Base-by-base conservation (phyloP, 2,329 filamentous ascomycete genomes). In the Penicillium concentricum region DNA sequence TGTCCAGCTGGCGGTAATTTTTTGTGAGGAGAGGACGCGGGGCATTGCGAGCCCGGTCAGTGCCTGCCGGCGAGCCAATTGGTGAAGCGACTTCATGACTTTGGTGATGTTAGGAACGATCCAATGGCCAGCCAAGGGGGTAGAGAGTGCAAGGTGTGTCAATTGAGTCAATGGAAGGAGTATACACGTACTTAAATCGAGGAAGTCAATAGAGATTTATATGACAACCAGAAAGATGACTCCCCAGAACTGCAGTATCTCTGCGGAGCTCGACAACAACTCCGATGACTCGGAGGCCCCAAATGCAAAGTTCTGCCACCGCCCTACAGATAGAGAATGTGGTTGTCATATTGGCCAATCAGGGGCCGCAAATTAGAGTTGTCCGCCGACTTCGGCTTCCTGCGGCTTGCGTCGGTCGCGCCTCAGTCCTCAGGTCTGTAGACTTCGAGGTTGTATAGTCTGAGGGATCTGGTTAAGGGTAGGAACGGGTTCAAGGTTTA, bases 31-130 rank as follows among this genome's bases (percentile, higher is more conserved):
- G 37, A 64, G 35, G 32, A 62, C 56, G 41, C 68, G 64, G 35
- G 69, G 56, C 50, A 61, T 60, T 45, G 60, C 58, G 26, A 68
- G 62, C 38, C 65, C 62, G 39, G 63, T 61, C 43, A 72, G 54
- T 34, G 68, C 69, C 63, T 60, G 67, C 47, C 60, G 68, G 62
- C 70, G 68, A 58, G 69, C 64, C 50, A 75, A 68, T 69, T 72
- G 72, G 57, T 67, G 70, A 59, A 73, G 60, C 13, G 69, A 67
- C 50, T 67, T 73, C 73, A 75, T 75, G 47, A 43, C 55, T 62
- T 52, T 20, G 45, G 24, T 44, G 22, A 37, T 42, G 51, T 50
- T 20, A 51, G 32, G 38, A 16, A 52, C 26, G 28, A 47, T 43
- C 30, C 44, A 38, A 55, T 42, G 34, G 42, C 43, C 41, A 49